Base-by-base conservation (phyloP, 2,329 filamentous ascomycete species). In the Fusarium sp. region DNA sequence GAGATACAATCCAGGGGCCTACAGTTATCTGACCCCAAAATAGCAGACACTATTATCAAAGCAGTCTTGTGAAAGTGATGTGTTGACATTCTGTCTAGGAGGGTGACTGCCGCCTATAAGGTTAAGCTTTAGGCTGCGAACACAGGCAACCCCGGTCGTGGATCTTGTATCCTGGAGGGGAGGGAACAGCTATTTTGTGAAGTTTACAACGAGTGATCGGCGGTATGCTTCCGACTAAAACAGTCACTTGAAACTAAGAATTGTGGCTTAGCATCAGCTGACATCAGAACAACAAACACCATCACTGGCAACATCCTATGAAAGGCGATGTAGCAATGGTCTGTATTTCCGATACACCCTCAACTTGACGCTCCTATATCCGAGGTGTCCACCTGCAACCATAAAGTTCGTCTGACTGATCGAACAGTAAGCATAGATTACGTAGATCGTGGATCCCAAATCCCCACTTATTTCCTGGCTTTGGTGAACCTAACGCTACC, bases 361-460 rank as follows among this genome's bases (percentile, higher is more conserved):
- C 22, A 35, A 20, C 22, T 14, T 5, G 0, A 20, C 22, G 3
- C 1, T 10, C 4, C 17, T 59, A 42, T 26, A 58, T n/a, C 30
- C 65, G 42, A 38, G 17, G 22, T 54, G 32, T 50, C 66, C 67
- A 58, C 66, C 13, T 26, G 24, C 38, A 57, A 42, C 50, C 47
- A 28, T 28, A 30, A 44, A 42, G 51, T 38, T 36, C 20, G 50
- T 70, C 66, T 70, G 68, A 70, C 66, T 70, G 68, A 70, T 70
- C 44, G 42, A 59, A 36, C 59, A 14, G 66, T 70, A 55, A 70
- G 68, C 66, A 70, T 42, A 48, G 6, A 38, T 35, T 39, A 24
- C 26, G 59, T 42, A 39, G 50, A 63, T 63, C 39, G 47, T 53
- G 47, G 35, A 38, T 24, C 24, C 24, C 20, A n/a, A 54, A 18